Conservation (phyloP, 345 rosid genomes). For the Pugionium cornutum region DNA sequence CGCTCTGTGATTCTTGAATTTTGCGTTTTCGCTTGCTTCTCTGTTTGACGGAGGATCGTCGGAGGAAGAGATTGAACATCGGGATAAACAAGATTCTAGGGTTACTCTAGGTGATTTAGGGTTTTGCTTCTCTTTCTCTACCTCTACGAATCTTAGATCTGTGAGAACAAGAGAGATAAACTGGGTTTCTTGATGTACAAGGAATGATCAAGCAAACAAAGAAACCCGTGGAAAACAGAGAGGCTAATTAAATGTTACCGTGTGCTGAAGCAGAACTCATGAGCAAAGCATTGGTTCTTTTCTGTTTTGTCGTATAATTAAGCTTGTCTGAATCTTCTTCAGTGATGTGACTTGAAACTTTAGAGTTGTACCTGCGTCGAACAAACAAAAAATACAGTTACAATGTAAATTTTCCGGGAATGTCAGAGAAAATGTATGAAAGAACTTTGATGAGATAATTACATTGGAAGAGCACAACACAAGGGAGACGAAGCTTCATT, state of each 20-base stretch:
- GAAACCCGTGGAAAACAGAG: constrained; percentile 1
- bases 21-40: constrained; percentile 21
- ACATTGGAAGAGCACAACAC: constrained; percentile 28
- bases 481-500: constrained; percentile 17
- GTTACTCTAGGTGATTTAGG: constrained; percentile 65
- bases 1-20: constrained; percentile 40
- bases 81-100: constrained; percentile 57
- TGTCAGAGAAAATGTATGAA: too few relatives aligned
- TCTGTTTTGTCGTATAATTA: constrained; percentile 35
- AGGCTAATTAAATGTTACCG: constrained; percentile 42
- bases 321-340: constrained; percentile 38
- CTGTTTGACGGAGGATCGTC: constrained; percentile 26
- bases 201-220: background rate
- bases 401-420: too few relatives aligned
- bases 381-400: background rate
- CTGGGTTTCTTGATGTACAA: constrained; percentile 30
- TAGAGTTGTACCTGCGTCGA: constrained; percentile 45
- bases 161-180: constrained; percentile 3
- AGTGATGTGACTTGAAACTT: constrained; percentile 32
- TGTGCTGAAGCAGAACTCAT: constrained; percentile 57
- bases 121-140: constrained; percentile 49
- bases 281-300: constrained; percentile 36
- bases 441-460: background rate
- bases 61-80: constrained; percentile 23
- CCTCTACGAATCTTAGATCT: constrained; percentile 54